Evolutionary conservation across 352 stramenopile species (phyloP).

Genomic region (Saprolegnia parasitica): DNA sequence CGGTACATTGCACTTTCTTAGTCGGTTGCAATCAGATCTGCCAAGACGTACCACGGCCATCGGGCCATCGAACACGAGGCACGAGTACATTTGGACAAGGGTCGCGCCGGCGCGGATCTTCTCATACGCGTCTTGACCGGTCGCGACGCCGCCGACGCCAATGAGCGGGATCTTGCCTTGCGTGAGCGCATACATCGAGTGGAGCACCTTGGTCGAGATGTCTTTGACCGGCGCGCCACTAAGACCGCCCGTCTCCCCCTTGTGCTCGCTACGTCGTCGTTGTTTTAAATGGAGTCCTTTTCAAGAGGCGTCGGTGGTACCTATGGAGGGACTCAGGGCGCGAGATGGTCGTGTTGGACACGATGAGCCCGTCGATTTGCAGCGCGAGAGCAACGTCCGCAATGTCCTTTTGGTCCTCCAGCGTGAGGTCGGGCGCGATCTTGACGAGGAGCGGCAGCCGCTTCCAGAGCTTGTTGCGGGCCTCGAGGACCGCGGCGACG

Average conservation of each 20-base stretch:
- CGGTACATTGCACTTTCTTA: not conserved
- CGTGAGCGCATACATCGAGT: conserved; percentile 93
- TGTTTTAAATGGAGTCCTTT: too few relatives aligned
- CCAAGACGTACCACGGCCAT: conserved; percentile 57
- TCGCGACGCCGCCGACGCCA: conserved; percentile 90
- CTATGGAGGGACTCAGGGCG: conserved; percentile 79
- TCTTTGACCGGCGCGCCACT: conserved; percentile 93
- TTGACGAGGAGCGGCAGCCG: conserved; percentile 94
- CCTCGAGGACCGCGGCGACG: conserved; percentile 60
- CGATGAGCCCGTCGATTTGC: conserved; percentile 93
- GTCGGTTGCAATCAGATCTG: too few relatives aligned
- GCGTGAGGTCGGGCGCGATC: conserved; percentile 94
- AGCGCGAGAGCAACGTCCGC: conserved; percentile 82
- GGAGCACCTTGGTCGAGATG: conserved; percentile 91
- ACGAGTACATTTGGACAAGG: conserved; percentile 94
- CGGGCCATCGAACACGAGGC: conserved; percentile 88
- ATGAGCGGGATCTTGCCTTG: conserved; percentile 93
- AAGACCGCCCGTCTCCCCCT: conserved; percentile 89
- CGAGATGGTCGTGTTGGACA: conserved; percentile 96
- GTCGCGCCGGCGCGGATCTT: conserved; percentile 96
- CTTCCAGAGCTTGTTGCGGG: conserved; percentile 55
- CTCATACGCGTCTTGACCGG: conserved; percentile 94
- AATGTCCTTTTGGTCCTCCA: conserved; percentile 94
- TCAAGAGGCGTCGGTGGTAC: too few relatives aligned
- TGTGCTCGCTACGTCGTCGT: conserved; percentile 39